A percentile compares a stretch with the other conserved stretches of the same genome.
Evolutionary conservation across 495 filamentous ascomycete genomes (phyloP).

Genomic region (Daldinia concentrica): DNA sequence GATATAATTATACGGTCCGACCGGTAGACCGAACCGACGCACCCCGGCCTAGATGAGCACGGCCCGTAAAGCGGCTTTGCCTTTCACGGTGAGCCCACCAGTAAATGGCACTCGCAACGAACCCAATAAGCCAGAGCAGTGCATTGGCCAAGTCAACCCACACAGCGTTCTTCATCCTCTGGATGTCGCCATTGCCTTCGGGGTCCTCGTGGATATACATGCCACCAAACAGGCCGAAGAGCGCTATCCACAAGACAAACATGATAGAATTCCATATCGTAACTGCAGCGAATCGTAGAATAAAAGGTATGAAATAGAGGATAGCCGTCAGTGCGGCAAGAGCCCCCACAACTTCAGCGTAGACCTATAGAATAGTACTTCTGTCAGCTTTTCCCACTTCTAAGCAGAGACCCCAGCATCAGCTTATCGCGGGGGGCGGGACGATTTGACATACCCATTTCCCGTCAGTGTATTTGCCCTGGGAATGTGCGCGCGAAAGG

Average conservation of each 20-base stretch:
- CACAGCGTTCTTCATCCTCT: conserved; percentile 84
- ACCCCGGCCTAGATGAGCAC: conserved; percentile 52
- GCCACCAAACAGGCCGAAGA: conserved; percentile 83
- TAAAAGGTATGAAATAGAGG: conserved; percentile 68
- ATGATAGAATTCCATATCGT: conserved; percentile 77
- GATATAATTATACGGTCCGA: conserved; percentile 19
- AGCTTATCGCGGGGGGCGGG: not conserved
- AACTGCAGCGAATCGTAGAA: conserved; percentile 61
- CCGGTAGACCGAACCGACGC: conserved; percentile 33
- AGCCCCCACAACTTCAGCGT: conserved; percentile 71
- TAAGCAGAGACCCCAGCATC: not conserved
- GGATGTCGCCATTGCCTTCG: conserved; percentile 65
- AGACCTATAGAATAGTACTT: conserved; percentile 58
- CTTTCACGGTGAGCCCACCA: conserved; percentile 56
- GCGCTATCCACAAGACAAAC: conserved; percentile 77
- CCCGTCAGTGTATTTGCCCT: conserved; percentile 60
- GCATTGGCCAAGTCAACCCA: conserved; percentile 83
- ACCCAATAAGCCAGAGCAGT: conserved; percentile 73
- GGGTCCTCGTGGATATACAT: conserved; percentile 77
- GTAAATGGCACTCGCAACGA: conserved; percentile 52
- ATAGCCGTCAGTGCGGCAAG: conserved; percentile 69
- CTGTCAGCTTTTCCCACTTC: conserved; percentile 11
- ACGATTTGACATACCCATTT: conserved; percentile 67
- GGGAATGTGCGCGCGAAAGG: conserved; percentile 65
- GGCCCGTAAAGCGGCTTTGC: conserved; percentile 58